Conservation (phyloP, 345 rosid genomes). For the Bretschneidera sinensis region DNA sequence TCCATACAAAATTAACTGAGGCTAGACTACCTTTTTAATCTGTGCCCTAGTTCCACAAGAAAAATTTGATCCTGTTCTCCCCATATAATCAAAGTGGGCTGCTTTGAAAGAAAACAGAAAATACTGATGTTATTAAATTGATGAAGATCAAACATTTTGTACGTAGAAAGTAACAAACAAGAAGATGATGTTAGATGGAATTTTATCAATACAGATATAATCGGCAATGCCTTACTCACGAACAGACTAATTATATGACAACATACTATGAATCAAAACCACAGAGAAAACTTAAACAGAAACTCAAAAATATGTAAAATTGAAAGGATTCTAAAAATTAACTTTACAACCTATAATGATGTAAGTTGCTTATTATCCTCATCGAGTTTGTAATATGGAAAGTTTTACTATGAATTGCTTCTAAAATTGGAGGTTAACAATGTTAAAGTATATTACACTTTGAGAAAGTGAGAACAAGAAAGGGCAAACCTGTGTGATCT, state of each 20-base stretch:
- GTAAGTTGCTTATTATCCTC: neutral
- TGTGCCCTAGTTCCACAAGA: constrained; percentile 48
- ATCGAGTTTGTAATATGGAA: neutral
- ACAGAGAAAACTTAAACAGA: too few relatives aligned
- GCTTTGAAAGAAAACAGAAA: neutral
- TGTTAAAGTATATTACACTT: too few relatives aligned
- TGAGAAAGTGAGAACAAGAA: neutral
- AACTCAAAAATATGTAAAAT: too few relatives aligned
- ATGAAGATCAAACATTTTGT: constrained; percentile 3
- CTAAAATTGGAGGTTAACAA: too few relatives aligned
- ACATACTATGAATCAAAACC: too few relatives aligned
- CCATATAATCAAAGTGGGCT: constrained; percentile 50
- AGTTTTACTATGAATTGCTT: neutral
- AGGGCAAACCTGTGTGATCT: constrained; percentile 50
- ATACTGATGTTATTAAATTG: neutral
- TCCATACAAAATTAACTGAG: neutral
- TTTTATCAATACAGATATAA: too few relatives aligned
- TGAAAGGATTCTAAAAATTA: too few relatives aligned
- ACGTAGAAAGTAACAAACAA: neutral
- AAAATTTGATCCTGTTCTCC: constrained; percentile 60
- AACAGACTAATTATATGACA: too few relatives aligned
- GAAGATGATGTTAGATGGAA: too few relatives aligned
- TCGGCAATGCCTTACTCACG: too few relatives aligned
- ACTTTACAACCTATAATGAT: too few relatives aligned
- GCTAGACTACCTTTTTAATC: constrained; percentile 37